A percentile compares a stretch with the other conserved stretches of the same genome.
Evolutionary conservation across 176 grass and related monocot genomes (phyloP).

Genomic region (Zizania latifolia): DNA sequence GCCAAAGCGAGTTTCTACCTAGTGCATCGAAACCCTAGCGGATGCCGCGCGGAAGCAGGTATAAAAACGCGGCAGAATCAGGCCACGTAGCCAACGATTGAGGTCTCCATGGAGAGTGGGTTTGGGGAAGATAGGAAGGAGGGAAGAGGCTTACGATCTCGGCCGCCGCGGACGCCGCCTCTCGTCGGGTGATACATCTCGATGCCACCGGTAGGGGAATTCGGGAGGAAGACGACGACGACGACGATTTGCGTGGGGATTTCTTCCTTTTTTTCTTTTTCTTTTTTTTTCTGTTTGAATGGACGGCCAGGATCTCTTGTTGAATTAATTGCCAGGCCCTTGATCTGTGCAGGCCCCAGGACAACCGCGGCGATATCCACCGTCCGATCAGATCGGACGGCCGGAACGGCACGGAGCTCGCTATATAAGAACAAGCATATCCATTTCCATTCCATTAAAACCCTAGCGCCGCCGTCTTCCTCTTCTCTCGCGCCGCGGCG

Average conservation of each 20-base stretch:
- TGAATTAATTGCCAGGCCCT: too few species aligned
- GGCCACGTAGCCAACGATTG: background rate
- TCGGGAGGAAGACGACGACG: background rate
- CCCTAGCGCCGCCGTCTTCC: background rate
- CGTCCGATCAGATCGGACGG: background rate
- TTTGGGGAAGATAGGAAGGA: background rate
- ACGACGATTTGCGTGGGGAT: background rate
- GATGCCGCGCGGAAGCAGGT: background rate
- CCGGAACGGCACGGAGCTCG: background rate
- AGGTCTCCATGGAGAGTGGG: background rate
- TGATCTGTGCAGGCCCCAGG: too few species aligned
- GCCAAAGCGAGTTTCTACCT: background rate
- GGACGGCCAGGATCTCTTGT: background rate
- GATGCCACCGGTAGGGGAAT: background rate
- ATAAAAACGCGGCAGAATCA: background rate
- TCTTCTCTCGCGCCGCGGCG: background rate
- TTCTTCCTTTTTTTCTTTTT: background rate
- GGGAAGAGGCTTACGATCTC: constrained; percentile 63
- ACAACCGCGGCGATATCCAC: background rate
- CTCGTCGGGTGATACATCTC: constrained; percentile 91
- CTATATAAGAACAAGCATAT: too few species aligned
- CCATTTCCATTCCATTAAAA: too few species aligned
- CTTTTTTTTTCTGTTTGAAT: background rate
- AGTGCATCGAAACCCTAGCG: constrained; percentile 31
- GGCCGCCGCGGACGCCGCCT: constrained; percentile 93